phyloP scores from a whole-genome alignment of 768 basidiomycete species.

The Tephrocybe sp. region DNA sequence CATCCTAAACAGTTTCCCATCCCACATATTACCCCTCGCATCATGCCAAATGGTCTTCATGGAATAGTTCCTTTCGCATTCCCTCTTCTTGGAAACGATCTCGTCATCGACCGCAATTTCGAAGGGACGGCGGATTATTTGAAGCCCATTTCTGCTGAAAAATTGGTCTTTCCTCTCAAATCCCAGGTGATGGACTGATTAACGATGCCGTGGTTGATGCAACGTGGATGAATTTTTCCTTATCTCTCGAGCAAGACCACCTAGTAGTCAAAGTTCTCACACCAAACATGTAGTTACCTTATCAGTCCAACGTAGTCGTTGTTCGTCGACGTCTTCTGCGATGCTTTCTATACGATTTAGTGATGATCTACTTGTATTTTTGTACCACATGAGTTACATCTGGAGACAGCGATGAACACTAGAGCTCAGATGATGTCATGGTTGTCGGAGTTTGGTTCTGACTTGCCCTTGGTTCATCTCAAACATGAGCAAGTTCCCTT shows the following conservation, averaged over 20 bases:
- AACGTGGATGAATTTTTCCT: too few species aligned
- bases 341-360: too few species aligned
- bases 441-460: constrained; percentile 9
- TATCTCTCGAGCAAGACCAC: too few species aligned
- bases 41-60: constrained; percentile 29
- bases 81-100: constrained; percentile 23
- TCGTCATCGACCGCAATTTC: constrained; percentile 20
- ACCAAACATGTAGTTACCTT: too few species aligned
- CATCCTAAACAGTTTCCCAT: constrained; percentile 21
- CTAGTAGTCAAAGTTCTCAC: too few species aligned
- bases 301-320: too few species aligned
- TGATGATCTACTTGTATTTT: too few species aligned
- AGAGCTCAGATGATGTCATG: background rate
- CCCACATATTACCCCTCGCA: constrained; percentile 22
- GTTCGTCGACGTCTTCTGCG: too few species aligned
- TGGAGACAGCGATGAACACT: too few species aligned
- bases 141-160: constrained; percentile 28
- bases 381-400: too few species aligned
- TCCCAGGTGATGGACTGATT: background rate
- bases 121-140: constrained; percentile 15
- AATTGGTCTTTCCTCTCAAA: constrained; percentile 20
- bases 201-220: too few species aligned
- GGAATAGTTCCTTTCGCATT: constrained; percentile 26
- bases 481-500: constrained; percentile 16
- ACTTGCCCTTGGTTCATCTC: background rate